phyloP scores from a whole-genome alignment of 768 basidiomycete genomes.

The Tricholoma flavovirens region DNA sequence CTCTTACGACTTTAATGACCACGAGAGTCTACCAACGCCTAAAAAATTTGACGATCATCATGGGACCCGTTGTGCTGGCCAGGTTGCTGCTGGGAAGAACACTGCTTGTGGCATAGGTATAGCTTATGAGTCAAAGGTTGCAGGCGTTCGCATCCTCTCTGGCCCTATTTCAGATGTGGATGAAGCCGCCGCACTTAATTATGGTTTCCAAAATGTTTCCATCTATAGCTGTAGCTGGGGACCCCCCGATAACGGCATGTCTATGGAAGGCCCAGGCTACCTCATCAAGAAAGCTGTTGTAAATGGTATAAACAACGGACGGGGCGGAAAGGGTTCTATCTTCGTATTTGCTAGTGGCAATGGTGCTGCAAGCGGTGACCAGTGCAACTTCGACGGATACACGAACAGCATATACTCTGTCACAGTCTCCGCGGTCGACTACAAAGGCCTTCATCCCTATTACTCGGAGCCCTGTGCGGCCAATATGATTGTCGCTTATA shows the following conservation, averaged over 20 bases:
- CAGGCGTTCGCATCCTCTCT: slow-evolving; percentile 92
- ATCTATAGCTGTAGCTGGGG: slow-evolving; percentile 99
- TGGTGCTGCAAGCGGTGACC: slow-evolving; percentile 85
- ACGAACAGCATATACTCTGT: slow-evolving; percentile 97
- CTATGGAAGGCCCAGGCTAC: slow-evolving; percentile 92
- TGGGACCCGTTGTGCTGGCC: slow-evolving; percentile 96
- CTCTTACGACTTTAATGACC: slow-evolving; percentile 96
- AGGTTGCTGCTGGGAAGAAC: slow-evolving; percentile 91
- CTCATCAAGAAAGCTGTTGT: slow-evolving; percentile 91
- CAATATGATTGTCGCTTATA: slow-evolving; percentile 94
- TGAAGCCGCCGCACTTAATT: slow-evolving; percentile 93
- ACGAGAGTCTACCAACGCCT: slow-evolving; percentile 81
- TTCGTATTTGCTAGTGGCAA: slow-evolving; percentile 98
- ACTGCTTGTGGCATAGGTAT: slow-evolving; percentile 92
- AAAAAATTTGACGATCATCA: slow-evolving; percentile 89
- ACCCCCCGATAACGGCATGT: slow-evolving; percentile 88
- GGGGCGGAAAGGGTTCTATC: slow-evolving; percentile 84
- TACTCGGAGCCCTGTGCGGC: slow-evolving; percentile 98
- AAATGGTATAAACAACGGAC: slow-evolving; percentile 88
- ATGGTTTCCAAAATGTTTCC: slow-evolving; percentile 84
- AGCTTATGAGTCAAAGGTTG: slow-evolving; percentile 85
- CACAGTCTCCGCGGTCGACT: slow-evolving; percentile 93
- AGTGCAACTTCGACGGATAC: slow-evolving; percentile 99
- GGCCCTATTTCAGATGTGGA: slow-evolving; percentile 93
- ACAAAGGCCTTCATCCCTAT: slow-evolving; percentile 89